Conservation (phyloP, 805 yeast species). For the Myxozyma nipponensis region DNA sequence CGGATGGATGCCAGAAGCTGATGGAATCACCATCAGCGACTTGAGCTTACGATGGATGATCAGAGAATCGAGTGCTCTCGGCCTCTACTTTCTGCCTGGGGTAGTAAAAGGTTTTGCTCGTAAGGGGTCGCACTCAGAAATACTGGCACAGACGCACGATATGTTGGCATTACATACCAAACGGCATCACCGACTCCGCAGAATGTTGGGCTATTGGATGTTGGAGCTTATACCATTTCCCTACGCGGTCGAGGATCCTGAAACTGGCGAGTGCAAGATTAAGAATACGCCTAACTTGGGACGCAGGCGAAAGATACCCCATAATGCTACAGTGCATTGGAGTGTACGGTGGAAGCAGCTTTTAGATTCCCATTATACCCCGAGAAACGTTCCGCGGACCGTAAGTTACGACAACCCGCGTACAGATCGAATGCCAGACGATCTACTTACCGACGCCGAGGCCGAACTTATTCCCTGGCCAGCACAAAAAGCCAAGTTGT, state of each 20-base stretch:
- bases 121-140: conserved; percentile 35
- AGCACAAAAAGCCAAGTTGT: not conserved
- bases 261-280: conserved; percentile 49
- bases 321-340: conserved; percentile 54
- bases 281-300: conserved; percentile 57
- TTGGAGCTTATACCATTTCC: conserved; percentile 60
- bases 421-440: not conserved
- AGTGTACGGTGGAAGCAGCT: conserved; percentile 48
- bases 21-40: conserved; percentile 42
- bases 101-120: conserved; percentile 43
- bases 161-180: conserved; percentile 11
- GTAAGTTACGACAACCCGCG: conserved; percentile 1
- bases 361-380: conserved; percentile 16
- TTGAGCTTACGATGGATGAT: conserved; percentile 61
- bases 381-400: conserved; percentile 13
- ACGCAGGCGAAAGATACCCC: conserved; percentile 48
- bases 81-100: conserved; percentile 46
- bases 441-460: not conserved
- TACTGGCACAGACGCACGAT: conserved; percentile 23
- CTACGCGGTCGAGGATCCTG: conserved; percentile 41
- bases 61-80: conserved; percentile 49
- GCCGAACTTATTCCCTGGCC: not conserved
- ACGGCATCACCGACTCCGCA: conserved; percentile 2
- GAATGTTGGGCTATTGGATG: conserved; percentile 50
- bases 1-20: conserved; percentile 51